Evolutionary conservation across 1,139 yeast genomes (phyloP).

Genomic region (Blastobotrys arbuscula): DNA sequence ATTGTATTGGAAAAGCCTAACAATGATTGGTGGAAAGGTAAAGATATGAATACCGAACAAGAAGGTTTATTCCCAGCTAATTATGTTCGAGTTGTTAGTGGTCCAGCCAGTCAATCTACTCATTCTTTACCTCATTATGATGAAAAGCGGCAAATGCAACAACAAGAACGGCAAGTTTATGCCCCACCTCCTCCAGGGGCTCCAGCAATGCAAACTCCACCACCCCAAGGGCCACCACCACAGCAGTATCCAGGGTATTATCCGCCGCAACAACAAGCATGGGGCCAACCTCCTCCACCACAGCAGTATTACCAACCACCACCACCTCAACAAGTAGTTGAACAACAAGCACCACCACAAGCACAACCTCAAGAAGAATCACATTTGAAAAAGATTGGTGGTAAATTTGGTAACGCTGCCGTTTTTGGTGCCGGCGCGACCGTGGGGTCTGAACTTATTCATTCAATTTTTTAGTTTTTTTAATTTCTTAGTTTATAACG

Average conservation of each 20-base stretch:
- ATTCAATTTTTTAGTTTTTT: slow-evolving; percentile 70
- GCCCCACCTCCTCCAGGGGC: slow-evolving; percentile 13
- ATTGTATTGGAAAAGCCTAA: slow-evolving; percentile 69
- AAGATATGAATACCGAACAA: slow-evolving; percentile 41
- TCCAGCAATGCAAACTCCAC: neutral
- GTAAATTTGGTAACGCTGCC: slow-evolving; percentile 86
- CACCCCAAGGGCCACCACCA: slow-evolving; percentile 2
- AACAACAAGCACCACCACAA: slow-evolving; percentile 28
- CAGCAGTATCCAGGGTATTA: neutral
- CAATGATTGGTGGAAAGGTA: slow-evolving; percentile 90
- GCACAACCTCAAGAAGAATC: slow-evolving; percentile 25
- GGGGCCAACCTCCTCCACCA: slow-evolving; percentile 41
- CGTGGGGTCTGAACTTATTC: slow-evolving; percentile 79
- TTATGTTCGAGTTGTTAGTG: slow-evolving; percentile 40
- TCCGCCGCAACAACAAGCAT: slow-evolving; percentile 7
- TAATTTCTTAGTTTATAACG: no score
- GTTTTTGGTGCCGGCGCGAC: slow-evolving; percentile 98
- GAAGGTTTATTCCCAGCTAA: slow-evolving; percentile 89
- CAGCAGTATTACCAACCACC: slow-evolving; percentile 21
- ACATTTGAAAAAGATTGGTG: slow-evolving; percentile 61
- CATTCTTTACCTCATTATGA: slow-evolving; percentile 20
- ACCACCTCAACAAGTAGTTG: slow-evolving; percentile 15
- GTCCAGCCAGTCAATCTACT: slow-evolving; percentile 15
- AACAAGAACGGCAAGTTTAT: slow-evolving; percentile 34
- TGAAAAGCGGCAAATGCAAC: slow-evolving; percentile 9